phyloP scores from a whole-genome alignment of 176 grass and related monocot species.

The Triticum timopheevii region DNA sequence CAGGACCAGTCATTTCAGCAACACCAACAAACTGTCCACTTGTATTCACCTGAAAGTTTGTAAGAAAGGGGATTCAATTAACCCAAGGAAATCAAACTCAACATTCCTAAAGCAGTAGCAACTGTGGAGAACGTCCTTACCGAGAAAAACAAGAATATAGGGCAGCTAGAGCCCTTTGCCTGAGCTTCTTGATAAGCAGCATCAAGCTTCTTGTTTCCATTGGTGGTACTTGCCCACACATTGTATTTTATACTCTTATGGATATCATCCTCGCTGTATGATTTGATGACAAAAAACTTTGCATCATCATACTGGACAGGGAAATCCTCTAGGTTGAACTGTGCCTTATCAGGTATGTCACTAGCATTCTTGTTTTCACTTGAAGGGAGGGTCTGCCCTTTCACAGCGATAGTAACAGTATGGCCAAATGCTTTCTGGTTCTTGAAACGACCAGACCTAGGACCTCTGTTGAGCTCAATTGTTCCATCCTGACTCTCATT shows the following conservation, averaged over 20 bases:
- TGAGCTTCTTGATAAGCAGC: slow-evolving; percentile 83
- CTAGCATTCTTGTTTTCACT: slow-evolving; percentile 43
- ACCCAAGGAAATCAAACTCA: neutral
- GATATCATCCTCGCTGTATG: slow-evolving; percentile 93
- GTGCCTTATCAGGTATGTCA: slow-evolving; percentile 53
- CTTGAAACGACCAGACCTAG: slow-evolving; percentile 77
- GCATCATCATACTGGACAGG: slow-evolving; percentile 70
- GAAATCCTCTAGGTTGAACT: slow-evolving; percentile 76
- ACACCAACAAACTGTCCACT: slow-evolving; percentile 99
- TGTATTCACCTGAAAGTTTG: slow-evolving; percentile 69
- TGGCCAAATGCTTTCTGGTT: slow-evolving; percentile 72
- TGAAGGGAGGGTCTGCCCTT: slow-evolving; percentile 61
- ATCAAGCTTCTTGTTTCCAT: slow-evolving; percentile 98
- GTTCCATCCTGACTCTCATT: slow-evolving; percentile 77
- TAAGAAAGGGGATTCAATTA: neutral
- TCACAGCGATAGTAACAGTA: slow-evolving; percentile 62
- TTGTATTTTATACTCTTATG: slow-evolving; percentile 97
- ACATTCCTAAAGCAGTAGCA: neutral
- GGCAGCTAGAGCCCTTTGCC: slow-evolving; percentile 61
- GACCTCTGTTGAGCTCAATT: slow-evolving; percentile 87
- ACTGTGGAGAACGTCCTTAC: slow-evolving; percentile 33
- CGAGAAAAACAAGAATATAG: slow-evolving; percentile 96
- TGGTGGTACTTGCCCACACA: slow-evolving; percentile 94
- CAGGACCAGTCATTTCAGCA: slow-evolving; percentile 84
- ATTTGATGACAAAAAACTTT: slow-evolving; percentile 94